Conservation (phyloP, 2,329 filamentous ascomycete species). For the Calonectria fujianensis region DNA sequence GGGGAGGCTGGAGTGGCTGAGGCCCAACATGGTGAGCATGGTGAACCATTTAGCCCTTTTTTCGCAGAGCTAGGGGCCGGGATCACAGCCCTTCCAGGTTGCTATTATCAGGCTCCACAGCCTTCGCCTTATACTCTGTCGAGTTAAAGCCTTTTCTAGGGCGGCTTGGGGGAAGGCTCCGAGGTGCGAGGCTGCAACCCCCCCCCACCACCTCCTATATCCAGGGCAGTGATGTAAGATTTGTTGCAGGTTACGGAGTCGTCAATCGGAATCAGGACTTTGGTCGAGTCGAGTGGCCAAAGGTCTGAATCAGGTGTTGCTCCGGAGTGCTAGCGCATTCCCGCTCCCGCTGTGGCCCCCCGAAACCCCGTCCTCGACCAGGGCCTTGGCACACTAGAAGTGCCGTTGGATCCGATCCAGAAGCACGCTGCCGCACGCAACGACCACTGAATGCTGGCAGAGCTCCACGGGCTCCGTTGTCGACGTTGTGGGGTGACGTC, state of each 20-base stretch:
- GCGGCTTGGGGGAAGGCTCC: neutral
- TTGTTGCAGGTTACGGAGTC: neutral
- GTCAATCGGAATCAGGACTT: constrained; percentile 25
- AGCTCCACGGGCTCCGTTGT: neutral
- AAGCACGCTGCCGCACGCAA: constrained; percentile 3
- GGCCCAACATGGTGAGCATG: neutral
- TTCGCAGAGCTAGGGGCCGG: neutral
- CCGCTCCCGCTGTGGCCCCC: constrained; percentile 25
- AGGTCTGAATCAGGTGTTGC: constrained; percentile 18
- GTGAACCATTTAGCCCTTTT: constrained; percentile 7
- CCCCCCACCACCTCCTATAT: neutral
- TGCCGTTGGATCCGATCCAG: constrained; percentile 40
- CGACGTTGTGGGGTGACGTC: constrained; percentile 48
- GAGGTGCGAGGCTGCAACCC: neutral
- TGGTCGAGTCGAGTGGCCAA: neutral
- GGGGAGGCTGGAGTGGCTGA: constrained; percentile 31
- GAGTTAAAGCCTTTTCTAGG: neutral
- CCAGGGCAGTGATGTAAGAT: neutral
- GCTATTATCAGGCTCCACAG: constrained; percentile 26
- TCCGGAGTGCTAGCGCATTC: constrained; percentile 20
- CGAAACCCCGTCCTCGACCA: constrained; percentile 19
- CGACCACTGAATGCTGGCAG: neutral
- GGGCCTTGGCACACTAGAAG: constrained; percentile 36
- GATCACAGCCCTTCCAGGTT: constrained; percentile 18
- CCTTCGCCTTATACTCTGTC: constrained; percentile 10